Evolutionary conservation across 2,329 filamentous ascomycete genomes (phyloP).

Genomic region (Penicillium oxalicum): DNA sequence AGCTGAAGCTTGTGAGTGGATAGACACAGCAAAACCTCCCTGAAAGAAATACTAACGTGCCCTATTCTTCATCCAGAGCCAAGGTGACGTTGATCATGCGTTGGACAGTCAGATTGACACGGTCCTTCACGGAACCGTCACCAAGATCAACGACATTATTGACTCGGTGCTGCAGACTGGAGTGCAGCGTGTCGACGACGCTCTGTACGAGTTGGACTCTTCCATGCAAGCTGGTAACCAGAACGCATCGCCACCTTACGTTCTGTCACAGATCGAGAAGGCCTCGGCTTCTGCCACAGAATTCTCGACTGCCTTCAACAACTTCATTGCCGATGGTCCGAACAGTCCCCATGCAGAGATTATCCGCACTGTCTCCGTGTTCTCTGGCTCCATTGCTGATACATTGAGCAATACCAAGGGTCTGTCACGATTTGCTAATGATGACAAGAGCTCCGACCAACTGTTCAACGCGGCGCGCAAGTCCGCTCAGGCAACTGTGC

Average conservation of each 20-base stretch:
- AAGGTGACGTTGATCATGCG: slow-evolving; percentile 69
- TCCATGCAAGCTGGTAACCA: slow-evolving; percentile 98
- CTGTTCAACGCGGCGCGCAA: slow-evolving; percentile 76
- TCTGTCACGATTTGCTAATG: slow-evolving; percentile 82
- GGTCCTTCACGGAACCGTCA: slow-evolving; percentile 75
- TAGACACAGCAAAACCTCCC: neutral
- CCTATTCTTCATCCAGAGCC: slow-evolving; percentile 42
- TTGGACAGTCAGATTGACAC: slow-evolving; percentile 88
- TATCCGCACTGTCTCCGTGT: slow-evolving; percentile 86
- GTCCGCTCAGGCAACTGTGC: slow-evolving; percentile 79
- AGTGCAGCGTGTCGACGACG: slow-evolving; percentile 90
- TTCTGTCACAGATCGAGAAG: slow-evolving; percentile 95
- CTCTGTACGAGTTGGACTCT: slow-evolving; percentile 93
- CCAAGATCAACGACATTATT: slow-evolving; percentile 95
- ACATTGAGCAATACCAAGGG: slow-evolving; percentile 96
- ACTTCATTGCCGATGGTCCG: slow-evolving; percentile 93
- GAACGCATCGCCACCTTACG: slow-evolving; percentile 89
- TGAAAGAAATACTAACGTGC: neutral
- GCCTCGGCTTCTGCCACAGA: slow-evolving; percentile 90
- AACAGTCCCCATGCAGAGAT: slow-evolving; percentile 85
- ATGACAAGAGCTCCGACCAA: slow-evolving; percentile 89
- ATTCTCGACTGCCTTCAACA: slow-evolving; percentile 96
- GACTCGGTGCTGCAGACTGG: slow-evolving; percentile 92
- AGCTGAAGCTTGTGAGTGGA: slow-evolving; percentile 58
- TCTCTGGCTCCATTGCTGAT: slow-evolving; percentile 84